phyloP scores from a whole-genome alignment of 306 rosid species.

The Styphnolobium japonicum region DNA sequence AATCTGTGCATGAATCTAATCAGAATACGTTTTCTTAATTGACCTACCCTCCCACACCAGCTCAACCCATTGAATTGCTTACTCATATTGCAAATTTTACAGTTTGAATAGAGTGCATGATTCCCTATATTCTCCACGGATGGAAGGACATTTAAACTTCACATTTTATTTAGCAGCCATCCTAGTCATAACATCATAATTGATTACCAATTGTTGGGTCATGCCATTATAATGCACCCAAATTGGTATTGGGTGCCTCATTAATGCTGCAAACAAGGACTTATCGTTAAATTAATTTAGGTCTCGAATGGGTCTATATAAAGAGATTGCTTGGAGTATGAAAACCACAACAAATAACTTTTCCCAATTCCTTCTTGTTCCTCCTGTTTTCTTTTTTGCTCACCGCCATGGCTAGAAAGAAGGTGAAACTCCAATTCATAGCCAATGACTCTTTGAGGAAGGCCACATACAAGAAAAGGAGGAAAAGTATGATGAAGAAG shows the following conservation, averaged over 20 bases:
- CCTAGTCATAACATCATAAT: neutral
- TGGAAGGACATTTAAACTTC: neutral
- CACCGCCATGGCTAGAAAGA: conserved; percentile 6
- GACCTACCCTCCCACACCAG: neutral
- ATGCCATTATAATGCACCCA: neutral
- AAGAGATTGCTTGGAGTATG: neutral
- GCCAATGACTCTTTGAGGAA: neutral
- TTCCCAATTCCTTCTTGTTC: neutral
- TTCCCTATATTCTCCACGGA: neutral
- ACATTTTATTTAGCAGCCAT: neutral
- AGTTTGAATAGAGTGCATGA: neutral
- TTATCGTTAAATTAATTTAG: neutral
- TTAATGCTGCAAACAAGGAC: neutral
- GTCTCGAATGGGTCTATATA: neutral
- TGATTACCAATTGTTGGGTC: neutral
- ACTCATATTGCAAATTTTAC: neutral
- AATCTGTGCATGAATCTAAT: neutral
- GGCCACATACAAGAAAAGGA: conserved; percentile 9
- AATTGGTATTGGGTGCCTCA: neutral
- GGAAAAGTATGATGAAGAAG: conserved; percentile 1
- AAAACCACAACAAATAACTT: neutral
- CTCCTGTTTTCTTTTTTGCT: neutral
- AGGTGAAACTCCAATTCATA: conserved; percentile 17
- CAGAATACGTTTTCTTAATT: neutral
- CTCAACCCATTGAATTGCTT: neutral